Evolutionary conservation across 1,284 basidiomycete species (phyloP), one percentile per base, ranked within the genome.

Genomic region (Apiotrichum laibachii): DNA sequence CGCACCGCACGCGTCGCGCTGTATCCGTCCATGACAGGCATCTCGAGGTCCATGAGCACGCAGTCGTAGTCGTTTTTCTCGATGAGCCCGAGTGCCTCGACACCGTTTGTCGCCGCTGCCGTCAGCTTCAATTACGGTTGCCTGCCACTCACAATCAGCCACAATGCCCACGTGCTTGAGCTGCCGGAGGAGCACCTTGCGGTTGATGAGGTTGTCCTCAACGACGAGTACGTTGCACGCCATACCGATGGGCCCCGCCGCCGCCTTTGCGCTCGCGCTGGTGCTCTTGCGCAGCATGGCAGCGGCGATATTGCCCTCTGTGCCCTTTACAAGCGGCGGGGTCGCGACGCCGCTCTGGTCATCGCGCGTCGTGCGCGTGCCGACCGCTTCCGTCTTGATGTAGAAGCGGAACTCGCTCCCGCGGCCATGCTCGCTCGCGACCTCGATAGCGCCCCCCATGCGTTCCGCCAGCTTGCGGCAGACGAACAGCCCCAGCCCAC

Each of bases 361-460:
- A 3, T 37, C 12, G 11, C 37, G 26, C 26, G 26, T 37, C 12
- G 37, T 10, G 37, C 15, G 37, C 37, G 37, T 11, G 4, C 26
- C 15, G 12, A 11, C 37, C 12, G 15, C 15, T 11, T 31, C 26
- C 26, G 26, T 31, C 26, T 7, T 31, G 26, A 76, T 62, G 59
- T 63, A 75, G 60, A 75, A 75, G 10, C 68, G 67, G 66, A 75
- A 75, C 11, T 70, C 92, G 58, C 56, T 60, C 16, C 69, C 69
- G 40, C 63, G 49, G 22, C 66, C 67, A 2, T 62, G 48, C 55
- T 58, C 58, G 49, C 62, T 64, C 21, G 51, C 50, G 16, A 68
- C 67, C 40, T 68, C 66, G 57, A 71, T 71, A 6, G 56, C 59
- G 9, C 69, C 69, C 37, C 67, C 63, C 67, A 71, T 63, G 40